Conservation (phyloP, 495 filamentous ascomycete species). For the Lindgomyces ingoldianus region DNA sequence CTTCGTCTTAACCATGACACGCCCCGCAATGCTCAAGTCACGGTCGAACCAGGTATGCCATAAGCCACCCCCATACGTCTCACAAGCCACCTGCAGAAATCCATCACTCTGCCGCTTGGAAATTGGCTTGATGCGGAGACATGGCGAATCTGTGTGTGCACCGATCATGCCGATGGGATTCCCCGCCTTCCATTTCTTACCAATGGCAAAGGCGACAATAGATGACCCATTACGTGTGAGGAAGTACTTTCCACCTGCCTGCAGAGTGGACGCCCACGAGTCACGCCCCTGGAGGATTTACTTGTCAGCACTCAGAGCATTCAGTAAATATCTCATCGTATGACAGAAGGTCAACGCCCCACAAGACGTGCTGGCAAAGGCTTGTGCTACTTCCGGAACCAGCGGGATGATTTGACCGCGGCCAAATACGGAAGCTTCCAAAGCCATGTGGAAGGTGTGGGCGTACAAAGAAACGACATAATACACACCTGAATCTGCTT, state of each 20-base stretch:
- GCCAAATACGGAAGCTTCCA: no score
- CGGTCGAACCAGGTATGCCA: constrained; percentile 93
- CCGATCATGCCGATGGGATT: constrained; percentile 95
- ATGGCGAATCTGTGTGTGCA: constrained; percentile 93
- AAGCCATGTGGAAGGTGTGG: no score
- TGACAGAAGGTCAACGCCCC: no score
- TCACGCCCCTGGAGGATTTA: constrained; percentile 67
- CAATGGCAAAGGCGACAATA: constrained; percentile 92
- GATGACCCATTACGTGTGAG: constrained; percentile 93
- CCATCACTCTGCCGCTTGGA: constrained; percentile 84
- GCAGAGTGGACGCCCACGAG: constrained; percentile 76
- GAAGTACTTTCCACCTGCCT: constrained; percentile 92
- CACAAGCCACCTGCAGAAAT: constrained; percentile 94
- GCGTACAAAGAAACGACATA: background rate
- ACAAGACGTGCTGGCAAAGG: no score
- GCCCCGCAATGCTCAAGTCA: constrained; percentile 86
- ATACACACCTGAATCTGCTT: constrained; percentile 68
- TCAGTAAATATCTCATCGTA: background rate
- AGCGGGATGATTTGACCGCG: no score
- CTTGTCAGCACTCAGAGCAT: background rate
- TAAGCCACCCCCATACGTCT: constrained; percentile 90
- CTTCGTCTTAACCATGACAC: constrained; percentile 74
- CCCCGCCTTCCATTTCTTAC: constrained; percentile 88
- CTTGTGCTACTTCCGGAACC: no score
- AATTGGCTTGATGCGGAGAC: constrained; percentile 86